These are phyloP conservation scores for Yamadazyma takamatsuzukensis DNA, from an alignment of 805 yeast genomes.

Conservation along the genomic window DNA sequence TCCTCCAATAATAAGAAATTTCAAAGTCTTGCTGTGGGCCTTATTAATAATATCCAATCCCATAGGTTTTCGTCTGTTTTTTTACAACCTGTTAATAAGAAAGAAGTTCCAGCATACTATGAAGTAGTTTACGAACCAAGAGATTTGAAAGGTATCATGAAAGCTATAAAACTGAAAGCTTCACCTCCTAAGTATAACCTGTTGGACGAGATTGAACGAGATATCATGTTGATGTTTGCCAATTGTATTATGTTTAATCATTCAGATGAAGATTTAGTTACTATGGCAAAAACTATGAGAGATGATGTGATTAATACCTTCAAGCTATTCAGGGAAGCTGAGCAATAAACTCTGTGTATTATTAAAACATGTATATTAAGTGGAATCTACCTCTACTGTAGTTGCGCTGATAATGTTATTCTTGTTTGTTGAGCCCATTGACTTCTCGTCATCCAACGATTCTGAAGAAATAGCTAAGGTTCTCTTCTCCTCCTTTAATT, in stretches of 20 bases:
- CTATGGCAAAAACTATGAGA: constrained; percentile 68
- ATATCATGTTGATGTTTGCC: constrained; percentile 73
- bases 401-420: too few relatives aligned
- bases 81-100: constrained; percentile 60
- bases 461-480: neutral
- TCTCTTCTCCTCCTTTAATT: constrained; percentile 30
- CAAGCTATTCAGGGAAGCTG: constrained; percentile 53
- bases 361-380: too few relatives aligned
- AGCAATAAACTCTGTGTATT: too few relatives aligned
- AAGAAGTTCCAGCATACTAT: constrained; percentile 69
- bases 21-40: constrained; percentile 56
- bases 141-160: constrained; percentile 62
- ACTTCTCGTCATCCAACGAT: constrained; percentile 2
- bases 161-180: constrained; percentile 45
- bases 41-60: constrained; percentile 62
- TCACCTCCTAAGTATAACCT: constrained; percentile 43
- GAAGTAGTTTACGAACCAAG: constrained; percentile 59
- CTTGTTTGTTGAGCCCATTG: constrained; percentile 3
- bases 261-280: constrained; percentile 56
- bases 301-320: constrained; percentile 57
- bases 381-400: too few relatives aligned
- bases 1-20: constrained; percentile 46
- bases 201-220: constrained; percentile 62
- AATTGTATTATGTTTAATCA: constrained; percentile 82
- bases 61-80: constrained; percentile 75